Evolutionary conservation across 2,329 filamentous ascomycete species (phyloP).

Genomic region (Trichoderma hamatum): DNA sequence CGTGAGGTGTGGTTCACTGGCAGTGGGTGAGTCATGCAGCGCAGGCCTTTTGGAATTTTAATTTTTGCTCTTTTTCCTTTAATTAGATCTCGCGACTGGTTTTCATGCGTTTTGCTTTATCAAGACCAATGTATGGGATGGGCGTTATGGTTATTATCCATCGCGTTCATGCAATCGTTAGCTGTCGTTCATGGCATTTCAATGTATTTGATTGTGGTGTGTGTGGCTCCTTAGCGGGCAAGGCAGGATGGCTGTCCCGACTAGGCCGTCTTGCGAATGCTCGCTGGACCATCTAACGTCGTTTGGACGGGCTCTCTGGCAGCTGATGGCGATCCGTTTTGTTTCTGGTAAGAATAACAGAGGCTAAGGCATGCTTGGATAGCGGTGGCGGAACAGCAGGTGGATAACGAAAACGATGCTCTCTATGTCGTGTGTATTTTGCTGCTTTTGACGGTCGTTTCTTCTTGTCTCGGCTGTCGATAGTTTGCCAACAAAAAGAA

Average conservation of each 20-base stretch:
- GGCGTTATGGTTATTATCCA: background rate
- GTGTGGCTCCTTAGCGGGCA: background rate
- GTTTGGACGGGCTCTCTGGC: background rate
- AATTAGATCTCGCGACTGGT: background rate
- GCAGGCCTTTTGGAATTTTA: background rate
- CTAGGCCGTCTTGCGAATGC: background rate
- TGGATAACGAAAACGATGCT: background rate
- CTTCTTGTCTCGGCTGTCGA: background rate
- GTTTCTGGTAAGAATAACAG: background rate
- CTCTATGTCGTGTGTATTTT: background rate
- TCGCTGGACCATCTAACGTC: background rate
- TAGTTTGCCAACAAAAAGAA: background rate
- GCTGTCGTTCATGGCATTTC: background rate
- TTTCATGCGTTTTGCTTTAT: background rate
- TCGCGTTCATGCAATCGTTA: background rate
- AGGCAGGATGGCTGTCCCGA: background rate
- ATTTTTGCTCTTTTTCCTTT: background rate
- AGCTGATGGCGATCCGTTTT: background rate
- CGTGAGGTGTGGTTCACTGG: background rate
- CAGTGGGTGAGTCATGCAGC: background rate
- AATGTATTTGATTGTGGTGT: background rate
- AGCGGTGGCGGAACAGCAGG: conserved; percentile 8
- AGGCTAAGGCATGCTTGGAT: background rate
- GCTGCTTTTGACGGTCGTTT: background rate
- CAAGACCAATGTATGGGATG: background rate